These are phyloP conservation scores for Antrodiella citrinella DNA, from an alignment of 768 basidiomycete species.

Conservation along the genomic window DNA sequence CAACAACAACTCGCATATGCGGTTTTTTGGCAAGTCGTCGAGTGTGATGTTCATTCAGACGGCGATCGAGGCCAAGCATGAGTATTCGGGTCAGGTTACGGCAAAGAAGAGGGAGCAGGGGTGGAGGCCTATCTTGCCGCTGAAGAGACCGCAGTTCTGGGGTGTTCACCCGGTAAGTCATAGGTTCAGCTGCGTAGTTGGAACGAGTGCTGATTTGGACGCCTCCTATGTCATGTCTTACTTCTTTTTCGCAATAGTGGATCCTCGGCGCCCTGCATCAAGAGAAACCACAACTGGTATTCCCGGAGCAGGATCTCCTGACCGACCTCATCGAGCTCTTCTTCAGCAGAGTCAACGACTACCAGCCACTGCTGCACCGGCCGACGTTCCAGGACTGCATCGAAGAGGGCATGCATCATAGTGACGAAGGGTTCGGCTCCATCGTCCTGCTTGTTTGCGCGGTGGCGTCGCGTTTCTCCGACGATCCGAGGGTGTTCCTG, in stretches of 20 bases:
- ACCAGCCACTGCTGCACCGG: slow-evolving; percentile 41
- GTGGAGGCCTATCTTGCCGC: slow-evolving; percentile 11
- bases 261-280: slow-evolving; percentile 18
- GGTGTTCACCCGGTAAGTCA: slow-evolving; percentile 33
- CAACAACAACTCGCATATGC: slow-evolving; percentile 17
- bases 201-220: slow-evolving; percentile 1
- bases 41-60: slow-evolving; percentile 33
- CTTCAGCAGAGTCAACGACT: slow-evolving; percentile 34
- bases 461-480: slow-evolving; percentile 38
- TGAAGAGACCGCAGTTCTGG: slow-evolving; percentile 44
- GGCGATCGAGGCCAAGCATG: slow-evolving; percentile 34
- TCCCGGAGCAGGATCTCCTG: slow-evolving; percentile 30
- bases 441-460: slow-evolving; percentile 46
- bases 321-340: slow-evolving; percentile 37
- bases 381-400: slow-evolving; percentile 35
- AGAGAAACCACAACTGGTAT: slow-evolving; percentile 21
- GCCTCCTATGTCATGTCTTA: not conserved
- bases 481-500: slow-evolving; percentile 40
- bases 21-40: slow-evolving; percentile 37
- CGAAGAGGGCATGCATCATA: slow-evolving; percentile 29
- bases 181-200: slow-evolving; percentile 6
- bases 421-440: slow-evolving; percentile 33
- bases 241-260: no score
- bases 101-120: not conserved
- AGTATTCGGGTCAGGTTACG: slow-evolving; percentile 22